Base-by-base conservation (phyloP, 2,329 filamentous ascomycete genomes). In the Chaetomiaceae sp. region DNA sequence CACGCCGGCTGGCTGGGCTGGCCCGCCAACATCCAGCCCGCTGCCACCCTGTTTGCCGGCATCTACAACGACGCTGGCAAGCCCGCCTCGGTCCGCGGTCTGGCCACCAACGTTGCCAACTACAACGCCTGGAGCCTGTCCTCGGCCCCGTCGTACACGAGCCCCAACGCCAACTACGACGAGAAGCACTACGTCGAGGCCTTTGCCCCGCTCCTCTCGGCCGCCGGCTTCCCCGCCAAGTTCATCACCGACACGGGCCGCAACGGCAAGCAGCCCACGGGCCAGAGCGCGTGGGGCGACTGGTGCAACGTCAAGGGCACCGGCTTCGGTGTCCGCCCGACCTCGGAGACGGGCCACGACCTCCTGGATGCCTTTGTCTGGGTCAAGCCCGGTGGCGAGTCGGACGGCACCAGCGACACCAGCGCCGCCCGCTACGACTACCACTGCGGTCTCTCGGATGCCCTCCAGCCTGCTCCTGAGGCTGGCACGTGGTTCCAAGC, bases 341-440 rank as follows among this genome's bases (percentile, higher is more conserved):
- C 79, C 3, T 74, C 81, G n/a, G 72, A 80, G 64, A 87, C 84
- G 8, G 81, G 79, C 14, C 75, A 82, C 58, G 64, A 69, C 1
- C 71, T 84, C 17, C 73, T 79, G 31, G 85, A 88, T 66, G 82
- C 84, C 37, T 84, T 87, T 59, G 84, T 87, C 53, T 87, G 84
- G 84, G 72, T 87, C 61, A 88, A 87, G 76, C 84, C 84, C 4
- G 84, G 84, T 59, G 77, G 77, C 56, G 77, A 80, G 65, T 87
- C 72, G 40, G 75, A 78, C 58, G 75, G 74, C 58, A 77, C 75
- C 34, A 77, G 73, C 33, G 68, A 81, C 62, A 72, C 69, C 36
- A 69, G 62, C 31, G 74, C 81, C 9, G 59, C 69, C 19, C 76
- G 77, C 47, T 83, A 79, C 64, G 79, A 83, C 68, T 59, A 54